Percentiles rank a stretch among this genome's conserved stretches.
These are phyloP conservation scores for Eremothecium sinecaudum DNA, from an alignment of 1,139 yeast genomes.

Conservation along the genomic window DNA sequence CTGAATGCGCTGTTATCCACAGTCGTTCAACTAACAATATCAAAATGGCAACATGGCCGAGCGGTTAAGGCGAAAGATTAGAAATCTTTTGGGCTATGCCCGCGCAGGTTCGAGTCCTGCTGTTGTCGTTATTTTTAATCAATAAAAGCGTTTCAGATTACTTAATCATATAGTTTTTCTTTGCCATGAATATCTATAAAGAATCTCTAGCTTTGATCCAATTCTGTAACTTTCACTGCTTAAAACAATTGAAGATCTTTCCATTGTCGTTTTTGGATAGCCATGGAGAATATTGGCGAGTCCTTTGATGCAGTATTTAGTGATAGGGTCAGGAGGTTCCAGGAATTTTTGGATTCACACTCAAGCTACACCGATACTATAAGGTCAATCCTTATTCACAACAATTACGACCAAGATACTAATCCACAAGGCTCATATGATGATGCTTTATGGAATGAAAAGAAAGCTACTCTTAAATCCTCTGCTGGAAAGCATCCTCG, in stretches of 20 bases:
- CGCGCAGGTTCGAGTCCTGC: slow-evolving; percentile 35
- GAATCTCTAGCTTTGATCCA: no score
- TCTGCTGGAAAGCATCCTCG: slow-evolving; percentile 42
- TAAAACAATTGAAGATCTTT: no score
- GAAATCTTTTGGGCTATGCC: slow-evolving; percentile 43
- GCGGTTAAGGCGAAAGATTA: slow-evolving; percentile 48
- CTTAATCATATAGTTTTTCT: no score
- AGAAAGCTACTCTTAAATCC: slow-evolving; percentile 8
- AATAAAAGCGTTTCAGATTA: no score
- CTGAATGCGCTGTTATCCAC: background rate
- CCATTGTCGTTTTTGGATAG: no score
- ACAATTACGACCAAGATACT: slow-evolving; percentile 10
- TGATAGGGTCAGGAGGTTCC: slow-evolving; percentile 81
- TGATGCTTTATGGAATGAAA: slow-evolving; percentile 6
- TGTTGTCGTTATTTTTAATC: slow-evolving; percentile 31
- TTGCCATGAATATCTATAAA: no score
- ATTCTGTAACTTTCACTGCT: no score
- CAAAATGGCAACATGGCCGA: slow-evolving; percentile 42
- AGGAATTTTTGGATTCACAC: slow-evolving; percentile 68
- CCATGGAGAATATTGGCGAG: slow-evolving; percentile 10
- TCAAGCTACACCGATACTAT: slow-evolving; percentile 63
- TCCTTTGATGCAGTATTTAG: slow-evolving; percentile 43
- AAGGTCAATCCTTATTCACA: slow-evolving; percentile 35
- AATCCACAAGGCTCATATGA: background rate
- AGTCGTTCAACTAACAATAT: background rate